Evolutionary conservation across 2,329 filamentous ascomycete species (phyloP).

Genomic region (Colletotrichum australisinense): DNA sequence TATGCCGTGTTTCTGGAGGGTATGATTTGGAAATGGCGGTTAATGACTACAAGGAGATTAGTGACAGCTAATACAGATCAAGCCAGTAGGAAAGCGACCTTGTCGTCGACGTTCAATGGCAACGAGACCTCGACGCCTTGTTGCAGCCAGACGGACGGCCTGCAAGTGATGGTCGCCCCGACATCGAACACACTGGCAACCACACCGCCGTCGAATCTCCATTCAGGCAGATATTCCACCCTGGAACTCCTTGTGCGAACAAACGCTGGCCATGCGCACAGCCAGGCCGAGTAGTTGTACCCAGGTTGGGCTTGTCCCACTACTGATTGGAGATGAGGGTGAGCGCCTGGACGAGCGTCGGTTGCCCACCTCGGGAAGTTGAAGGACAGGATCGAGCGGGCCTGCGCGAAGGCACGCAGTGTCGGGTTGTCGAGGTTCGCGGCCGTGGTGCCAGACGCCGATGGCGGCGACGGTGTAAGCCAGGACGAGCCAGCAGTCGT

Average conservation of each 20-base stretch:
- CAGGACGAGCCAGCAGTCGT: constrained; percentile 44
- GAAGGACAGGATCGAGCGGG: constrained; percentile 19
- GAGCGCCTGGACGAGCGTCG: constrained; percentile 45
- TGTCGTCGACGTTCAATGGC: constrained; percentile 47
- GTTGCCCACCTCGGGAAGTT: constrained; percentile 40
- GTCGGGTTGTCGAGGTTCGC: constrained; percentile 16
- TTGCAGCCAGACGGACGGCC: constrained; percentile 42
- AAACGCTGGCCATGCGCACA: constrained; percentile 59
- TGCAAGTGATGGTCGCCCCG: constrained; percentile 54
- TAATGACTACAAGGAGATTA: constrained; percentile 33
- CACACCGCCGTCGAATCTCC: constrained; percentile 51
- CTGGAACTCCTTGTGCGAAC: constrained; percentile 57
- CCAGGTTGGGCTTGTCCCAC: constrained; percentile 61
- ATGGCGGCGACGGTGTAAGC: constrained; percentile 39
- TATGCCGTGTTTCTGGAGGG: constrained; percentile 48
- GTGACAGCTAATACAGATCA: neutral
- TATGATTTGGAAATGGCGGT: constrained; percentile 48
- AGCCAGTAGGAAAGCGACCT: neutral
- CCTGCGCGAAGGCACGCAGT: constrained; percentile 5
- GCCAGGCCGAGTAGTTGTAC: constrained; percentile 61
- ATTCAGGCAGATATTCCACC: constrained; percentile 45
- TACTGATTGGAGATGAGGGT: constrained; percentile 53
- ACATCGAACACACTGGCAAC: constrained; percentile 55
- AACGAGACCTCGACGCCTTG: constrained; percentile 42
- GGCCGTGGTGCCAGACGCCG: constrained; percentile 21